Percentiles rank a stretch among this genome's conserved stretches.
Conservation (phyloP, 1,284 basidiomycete species). For the Apiotrichum sp. region DNA sequence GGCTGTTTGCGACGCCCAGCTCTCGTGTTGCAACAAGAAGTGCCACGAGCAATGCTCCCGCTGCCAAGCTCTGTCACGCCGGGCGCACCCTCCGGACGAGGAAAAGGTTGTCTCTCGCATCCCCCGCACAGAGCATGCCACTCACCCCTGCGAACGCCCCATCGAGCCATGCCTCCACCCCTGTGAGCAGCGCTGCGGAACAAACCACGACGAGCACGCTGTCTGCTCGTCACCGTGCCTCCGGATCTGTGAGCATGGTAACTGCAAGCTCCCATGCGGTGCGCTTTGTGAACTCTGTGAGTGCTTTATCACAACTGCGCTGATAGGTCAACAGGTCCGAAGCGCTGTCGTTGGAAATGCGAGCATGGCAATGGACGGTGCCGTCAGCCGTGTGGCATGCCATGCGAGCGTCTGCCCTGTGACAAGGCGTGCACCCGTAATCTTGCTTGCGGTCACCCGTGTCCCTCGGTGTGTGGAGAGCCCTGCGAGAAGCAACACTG, state of each 20-base stretch:
- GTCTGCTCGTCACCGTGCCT: background rate
- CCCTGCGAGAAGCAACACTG: constrained; percentile 58
- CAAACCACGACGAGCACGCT: background rate
- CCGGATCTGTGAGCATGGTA: background rate
- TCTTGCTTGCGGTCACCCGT: constrained; percentile 58
- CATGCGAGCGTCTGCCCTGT: constrained; percentile 63
- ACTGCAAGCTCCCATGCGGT: background rate
- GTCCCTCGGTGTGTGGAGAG: constrained; percentile 65
- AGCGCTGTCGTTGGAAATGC: constrained; percentile 50
- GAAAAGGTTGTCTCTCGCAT: too few species aligned
- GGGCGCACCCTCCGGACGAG: constrained; percentile 7
- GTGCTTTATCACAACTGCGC: background rate
- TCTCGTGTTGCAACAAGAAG: constrained; percentile 54
- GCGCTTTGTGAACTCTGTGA: background rate
- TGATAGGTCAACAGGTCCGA: constrained; percentile 3
- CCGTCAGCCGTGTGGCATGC: constrained; percentile 64
- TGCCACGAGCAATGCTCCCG: constrained; percentile 60
- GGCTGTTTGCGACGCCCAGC: constrained; percentile 49
- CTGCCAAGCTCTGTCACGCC: constrained; percentile 47
- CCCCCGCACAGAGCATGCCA: background rate
- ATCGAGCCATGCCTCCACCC: background rate
- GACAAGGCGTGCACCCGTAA: constrained; percentile 53
- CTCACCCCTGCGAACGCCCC: background rate
- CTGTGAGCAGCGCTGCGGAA: background rate
- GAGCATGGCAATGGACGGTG: constrained; percentile 51